A percentile compares a stretch with the other conserved stretches of the same genome.
Evolutionary conservation across 208 protist species (phyloP).

Genomic region (Blechomonas ayalai): DNA sequence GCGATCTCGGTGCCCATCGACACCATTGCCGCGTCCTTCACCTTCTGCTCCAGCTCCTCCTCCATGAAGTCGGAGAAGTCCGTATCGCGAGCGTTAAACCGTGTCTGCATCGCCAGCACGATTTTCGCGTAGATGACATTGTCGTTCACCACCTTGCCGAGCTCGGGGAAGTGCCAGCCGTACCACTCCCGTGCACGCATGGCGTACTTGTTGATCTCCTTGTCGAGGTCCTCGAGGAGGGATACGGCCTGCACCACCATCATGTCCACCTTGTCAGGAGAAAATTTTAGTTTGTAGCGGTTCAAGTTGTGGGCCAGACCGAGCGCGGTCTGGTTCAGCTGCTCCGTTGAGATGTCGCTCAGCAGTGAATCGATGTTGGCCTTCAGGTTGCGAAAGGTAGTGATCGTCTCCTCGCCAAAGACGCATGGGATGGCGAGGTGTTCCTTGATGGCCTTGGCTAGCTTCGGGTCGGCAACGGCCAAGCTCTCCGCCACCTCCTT

Average conservation of each 20-base stretch:
- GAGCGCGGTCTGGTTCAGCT: constrained; percentile 93
- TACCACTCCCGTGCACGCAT: constrained; percentile 99
- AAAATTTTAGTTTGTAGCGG: constrained; percentile 99
- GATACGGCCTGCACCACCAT: constrained; percentile 99
- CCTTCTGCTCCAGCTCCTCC: constrained; percentile 93
- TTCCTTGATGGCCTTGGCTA: constrained; percentile 97
- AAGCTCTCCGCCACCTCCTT: constrained; percentile 89
- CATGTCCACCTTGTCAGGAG: constrained; percentile 99
- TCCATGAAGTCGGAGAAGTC: constrained; percentile 95
- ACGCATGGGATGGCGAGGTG: constrained; percentile 93
- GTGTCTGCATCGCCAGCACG: constrained; percentile 85
- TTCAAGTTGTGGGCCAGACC: constrained; percentile 98
- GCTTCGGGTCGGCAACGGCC: constrained; percentile 92
- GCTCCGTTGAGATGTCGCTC: constrained; percentile 72
- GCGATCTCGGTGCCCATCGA: constrained; percentile 99
- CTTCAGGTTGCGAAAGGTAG: constrained; percentile 95
- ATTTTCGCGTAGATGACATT: constrained; percentile 96
- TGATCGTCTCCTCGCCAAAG: constrained; percentile 74
- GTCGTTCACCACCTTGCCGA: constrained; percentile 96
- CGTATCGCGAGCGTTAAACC: constrained; percentile 86
- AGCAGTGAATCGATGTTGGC: constrained; percentile 90
- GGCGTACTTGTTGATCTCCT: constrained; percentile 99
- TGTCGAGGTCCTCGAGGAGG: constrained; percentile 98
- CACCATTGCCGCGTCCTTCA: constrained; percentile 95
- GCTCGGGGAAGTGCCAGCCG: constrained; percentile 99